Conservation (phyloP, 2,329 filamentous ascomycete genomes). For the Ophiocordyceps camponoti-saundersi region DNA sequence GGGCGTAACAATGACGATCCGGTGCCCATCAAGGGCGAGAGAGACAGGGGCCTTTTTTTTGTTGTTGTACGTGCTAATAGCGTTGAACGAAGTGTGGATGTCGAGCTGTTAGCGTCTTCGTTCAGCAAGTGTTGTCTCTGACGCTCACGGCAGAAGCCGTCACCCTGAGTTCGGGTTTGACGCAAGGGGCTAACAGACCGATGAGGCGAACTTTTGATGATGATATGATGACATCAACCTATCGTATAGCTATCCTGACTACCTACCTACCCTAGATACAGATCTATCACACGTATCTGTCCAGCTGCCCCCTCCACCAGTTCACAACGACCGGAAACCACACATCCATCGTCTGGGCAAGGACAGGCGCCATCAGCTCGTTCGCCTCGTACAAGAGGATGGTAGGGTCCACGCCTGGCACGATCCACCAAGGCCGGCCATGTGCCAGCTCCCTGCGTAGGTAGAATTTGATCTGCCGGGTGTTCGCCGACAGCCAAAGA, state of each 20-base stretch:
- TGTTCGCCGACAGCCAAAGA: conserved; percentile 15
- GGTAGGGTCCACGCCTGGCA: conserved; percentile 2
- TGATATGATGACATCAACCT: no score
- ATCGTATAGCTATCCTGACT: background rate
- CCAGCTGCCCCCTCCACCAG: background rate
- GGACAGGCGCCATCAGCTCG: background rate
- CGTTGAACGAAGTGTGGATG: background rate
- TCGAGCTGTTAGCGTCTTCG: background rate
- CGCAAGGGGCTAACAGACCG: no score
- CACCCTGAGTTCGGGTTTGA: no score
- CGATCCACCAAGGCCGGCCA: conserved; percentile 1
- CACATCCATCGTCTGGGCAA: background rate
- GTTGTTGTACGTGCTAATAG: background rate
- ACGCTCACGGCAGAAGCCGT: no score
- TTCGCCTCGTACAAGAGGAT: background rate
- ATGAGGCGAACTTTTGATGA: no score
- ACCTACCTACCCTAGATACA: background rate
- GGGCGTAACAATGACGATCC: background rate
- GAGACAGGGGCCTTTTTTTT: background rate
- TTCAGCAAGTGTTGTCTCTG: no score
- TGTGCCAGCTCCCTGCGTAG: conserved; percentile 7
- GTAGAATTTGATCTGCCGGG: conserved; percentile 11
- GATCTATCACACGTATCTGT: background rate
- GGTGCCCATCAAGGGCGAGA: background rate
- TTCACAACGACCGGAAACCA: background rate